phyloP scores from a whole-genome alignment of 2,329 filamentous ascomycete genomes.

The Venturia carpophila region DNA sequence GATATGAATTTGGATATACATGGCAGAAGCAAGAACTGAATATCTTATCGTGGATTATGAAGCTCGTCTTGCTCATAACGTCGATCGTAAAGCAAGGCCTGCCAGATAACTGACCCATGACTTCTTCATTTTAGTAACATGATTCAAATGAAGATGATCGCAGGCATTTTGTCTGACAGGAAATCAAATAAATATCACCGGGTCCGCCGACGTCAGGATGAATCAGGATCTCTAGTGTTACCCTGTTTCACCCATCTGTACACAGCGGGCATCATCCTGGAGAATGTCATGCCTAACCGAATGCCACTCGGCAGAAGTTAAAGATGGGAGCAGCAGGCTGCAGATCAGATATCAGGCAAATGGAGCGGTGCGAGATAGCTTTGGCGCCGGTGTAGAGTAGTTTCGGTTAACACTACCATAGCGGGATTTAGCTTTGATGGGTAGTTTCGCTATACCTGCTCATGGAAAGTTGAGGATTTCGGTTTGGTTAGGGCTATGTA shows the following conservation, averaged over 20 bases:
- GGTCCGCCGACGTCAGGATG: background rate
- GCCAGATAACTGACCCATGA: background rate
- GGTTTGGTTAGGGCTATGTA: no score
- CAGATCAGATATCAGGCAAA: no score
- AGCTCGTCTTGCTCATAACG: no score
- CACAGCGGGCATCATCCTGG: background rate
- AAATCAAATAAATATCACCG: background rate
- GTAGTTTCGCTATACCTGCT: no score
- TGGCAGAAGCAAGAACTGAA: no score
- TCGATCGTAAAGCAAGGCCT: background rate
- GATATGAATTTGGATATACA: background rate
- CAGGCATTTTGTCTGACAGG: background rate
- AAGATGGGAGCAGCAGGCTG: background rate
- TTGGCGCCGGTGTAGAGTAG: background rate
- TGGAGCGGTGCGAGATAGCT: no score
- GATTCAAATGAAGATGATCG: background rate
- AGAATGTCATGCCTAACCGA: background rate
- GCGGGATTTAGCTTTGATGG: background rate
- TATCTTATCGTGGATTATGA: no score
- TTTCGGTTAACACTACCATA: background rate
- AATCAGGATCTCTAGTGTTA: background rate
- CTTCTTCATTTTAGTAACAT: background rate
- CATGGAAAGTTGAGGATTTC: background rate
- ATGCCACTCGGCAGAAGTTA: background rate
- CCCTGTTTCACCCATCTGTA: background rate